Percentiles rank a stretch among this genome's conserved stretches.
phyloP scores from a whole-genome alignment of 257 asterid species.

The Asclepias syriaca region DNA sequence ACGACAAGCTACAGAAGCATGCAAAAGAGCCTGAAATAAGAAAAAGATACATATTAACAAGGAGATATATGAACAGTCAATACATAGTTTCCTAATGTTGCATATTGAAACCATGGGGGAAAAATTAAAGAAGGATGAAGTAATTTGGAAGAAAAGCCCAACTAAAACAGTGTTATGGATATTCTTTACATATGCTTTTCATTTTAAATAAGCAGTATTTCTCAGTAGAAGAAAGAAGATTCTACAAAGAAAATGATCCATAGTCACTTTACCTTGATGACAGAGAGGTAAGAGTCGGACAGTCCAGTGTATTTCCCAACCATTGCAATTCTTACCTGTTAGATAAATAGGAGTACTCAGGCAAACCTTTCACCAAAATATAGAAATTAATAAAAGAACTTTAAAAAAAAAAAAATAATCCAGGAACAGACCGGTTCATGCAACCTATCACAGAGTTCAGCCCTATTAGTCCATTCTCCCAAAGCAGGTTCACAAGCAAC shows the following conservation, averaged over 20 bases:
- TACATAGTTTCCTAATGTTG: background rate
- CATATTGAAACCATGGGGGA: background rate
- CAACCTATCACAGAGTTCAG: slow-evolving; percentile 62
- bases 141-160: no score
- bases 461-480: slow-evolving; percentile 77
- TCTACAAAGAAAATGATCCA: no score
- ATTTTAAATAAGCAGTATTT: no score
- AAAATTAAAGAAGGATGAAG: background rate
- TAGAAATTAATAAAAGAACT: background rate
- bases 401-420: background rate
- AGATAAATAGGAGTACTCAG: slow-evolving; percentile 9
- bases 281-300: slow-evolving; percentile 45
- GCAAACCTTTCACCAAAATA: slow-evolving; percentile 6
- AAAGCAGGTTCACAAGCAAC: slow-evolving; percentile 56
- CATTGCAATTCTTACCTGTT: slow-evolving; percentile 45
- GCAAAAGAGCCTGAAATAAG: slow-evolving; percentile 83
- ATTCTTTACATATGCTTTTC: no score
- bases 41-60: background rate
- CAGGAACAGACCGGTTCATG: slow-evolving; percentile 63
- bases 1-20: slow-evolving; percentile 76
- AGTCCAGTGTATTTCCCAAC: slow-evolving; percentile 48
- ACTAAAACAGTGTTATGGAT: no score
- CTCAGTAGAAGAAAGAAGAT: no score
- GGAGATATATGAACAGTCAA: background rate
- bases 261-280: slow-evolving; percentile 30